These are phyloP conservation scores for Barbarea vulgaris DNA, from an alignment of 345 rosid species.

Conservation along the genomic window DNA sequence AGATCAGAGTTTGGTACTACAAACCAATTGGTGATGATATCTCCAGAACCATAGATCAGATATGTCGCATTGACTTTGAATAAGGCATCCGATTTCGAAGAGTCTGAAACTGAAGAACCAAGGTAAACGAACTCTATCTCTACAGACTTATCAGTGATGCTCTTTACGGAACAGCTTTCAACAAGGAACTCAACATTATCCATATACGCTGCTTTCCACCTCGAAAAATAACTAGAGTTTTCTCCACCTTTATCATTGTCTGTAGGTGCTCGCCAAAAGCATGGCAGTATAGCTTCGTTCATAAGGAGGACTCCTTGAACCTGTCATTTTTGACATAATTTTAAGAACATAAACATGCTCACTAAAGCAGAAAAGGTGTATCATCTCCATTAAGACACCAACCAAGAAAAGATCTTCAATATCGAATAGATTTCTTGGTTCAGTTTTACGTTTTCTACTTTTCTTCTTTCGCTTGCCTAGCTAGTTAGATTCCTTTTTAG, in stretches of 20 bases:
- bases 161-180: slow-evolving; percentile 64
- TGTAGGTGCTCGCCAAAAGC: slow-evolving; percentile 97
- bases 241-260: slow-evolving; percentile 98
- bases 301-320: slow-evolving; percentile 69
- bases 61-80: slow-evolving; percentile 62
- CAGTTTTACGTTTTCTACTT: background rate
- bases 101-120: slow-evolving; percentile 41
- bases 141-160: slow-evolving; percentile 46
- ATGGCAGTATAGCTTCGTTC: slow-evolving; percentile 74
- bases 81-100: slow-evolving; percentile 46
- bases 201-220: slow-evolving; percentile 75
- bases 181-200: slow-evolving; percentile 55
- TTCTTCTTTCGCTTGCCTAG: background rate
- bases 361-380: background rate
- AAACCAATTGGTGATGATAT: slow-evolving; percentile 65
- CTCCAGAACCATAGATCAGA: slow-evolving; percentile 71
- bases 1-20: slow-evolving; percentile 68
- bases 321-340: slow-evolving; percentile 45
- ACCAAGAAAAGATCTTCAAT: slow-evolving; percentile 12
- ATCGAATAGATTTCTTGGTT: background rate
- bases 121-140: slow-evolving; percentile 57
- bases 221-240: slow-evolving; percentile 67
- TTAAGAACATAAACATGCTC: slow-evolving; percentile 17
- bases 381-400: background rate
- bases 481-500: background rate